Base-by-base conservation (phyloP, 2,329 filamentous ascomycete genomes). In the Penicillium italicum region DNA sequence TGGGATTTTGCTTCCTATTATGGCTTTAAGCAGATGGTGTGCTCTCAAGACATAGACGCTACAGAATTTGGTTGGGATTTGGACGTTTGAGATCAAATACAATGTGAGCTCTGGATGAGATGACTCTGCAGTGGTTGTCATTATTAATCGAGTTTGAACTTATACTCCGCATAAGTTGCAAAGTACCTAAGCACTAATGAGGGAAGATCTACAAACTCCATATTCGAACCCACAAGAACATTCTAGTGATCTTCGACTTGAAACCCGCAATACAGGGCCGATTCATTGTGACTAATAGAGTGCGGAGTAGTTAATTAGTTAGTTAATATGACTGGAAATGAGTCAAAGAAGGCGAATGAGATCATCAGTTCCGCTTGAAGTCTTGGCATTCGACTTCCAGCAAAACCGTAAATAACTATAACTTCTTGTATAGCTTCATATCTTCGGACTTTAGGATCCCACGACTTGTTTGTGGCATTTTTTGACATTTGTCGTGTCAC, bases 341-440 rank as follows among this genome's bases (percentile, higher is more conserved):
- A 56, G 50, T 56, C 43, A 53, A 53, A 18, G 5, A 22, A 34
- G 43, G 43, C 43, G 14, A 46, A 56, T 55, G 53, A 51, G 34
- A 45, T 55, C 53, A 55, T 55, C 45, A 31, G 45, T 30, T 20
- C 49, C 48, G 34, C 43, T 26, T 30, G n/a, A 48, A 47, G 38
- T 55, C 53, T 55, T 55, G 53, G 53, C 53, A 22, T 18, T 43
- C 3, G 10, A 18, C 26, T 33, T 12, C 28, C 26, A 44, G 38
- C n/a, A 55, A 44, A 51, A 30, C 26, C 5, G 28, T 55, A 36
- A 49, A 53, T 28, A 53, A 28, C 26, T 50, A 43, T 44, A 44
- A 34, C 46, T 38, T 43, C 46, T 20, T 36, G 24, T 53, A 53
- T 53, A 49, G 30, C 50, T 53, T 55, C 52, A 44, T 38, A 9